Conservation (phyloP, 169 alveolate species). For the Cryptosporidium sp. region DNA sequence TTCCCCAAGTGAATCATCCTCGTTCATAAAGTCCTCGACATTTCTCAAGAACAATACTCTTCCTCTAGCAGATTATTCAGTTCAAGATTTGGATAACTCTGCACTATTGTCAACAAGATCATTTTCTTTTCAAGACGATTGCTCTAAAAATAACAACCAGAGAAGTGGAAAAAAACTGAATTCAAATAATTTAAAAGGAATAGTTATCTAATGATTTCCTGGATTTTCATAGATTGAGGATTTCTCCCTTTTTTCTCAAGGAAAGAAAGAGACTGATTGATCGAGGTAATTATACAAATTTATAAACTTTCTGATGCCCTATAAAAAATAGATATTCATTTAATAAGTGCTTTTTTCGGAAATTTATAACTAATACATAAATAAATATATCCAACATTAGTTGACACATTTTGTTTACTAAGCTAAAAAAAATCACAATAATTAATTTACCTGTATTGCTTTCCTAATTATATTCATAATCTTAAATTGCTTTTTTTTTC, state of each 20-base stretch:
- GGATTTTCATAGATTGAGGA: no score
- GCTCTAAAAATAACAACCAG: not conserved
- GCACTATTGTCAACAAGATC: not conserved
- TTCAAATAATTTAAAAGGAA: slow-evolving; percentile 16
- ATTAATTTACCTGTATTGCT: no score
- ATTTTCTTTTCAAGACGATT: not conserved
- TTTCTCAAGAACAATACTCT: slow-evolving; percentile 50
- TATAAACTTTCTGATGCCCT: not conserved
- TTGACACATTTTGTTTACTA: no score
- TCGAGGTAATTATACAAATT: no score
- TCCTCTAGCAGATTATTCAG: slow-evolving; percentile 64
- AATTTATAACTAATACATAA: no score
- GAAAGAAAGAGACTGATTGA: not conserved
- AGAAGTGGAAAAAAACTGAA: not conserved
- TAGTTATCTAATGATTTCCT: not conserved
- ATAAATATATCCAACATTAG: no score
- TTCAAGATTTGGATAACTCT: slow-evolving; percentile 5
- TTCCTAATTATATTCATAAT: no score
- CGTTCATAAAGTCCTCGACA: slow-evolving; percentile 17
- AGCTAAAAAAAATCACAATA: no score
- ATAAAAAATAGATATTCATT: not conserved
- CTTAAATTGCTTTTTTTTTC: no score
- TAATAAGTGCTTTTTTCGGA: no score
- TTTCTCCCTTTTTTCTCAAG: not conserved
- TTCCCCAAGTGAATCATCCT: not conserved